Conservation (phyloP, 2,329 filamentous ascomycete species). For the Harringtonia aguacate region DNA sequence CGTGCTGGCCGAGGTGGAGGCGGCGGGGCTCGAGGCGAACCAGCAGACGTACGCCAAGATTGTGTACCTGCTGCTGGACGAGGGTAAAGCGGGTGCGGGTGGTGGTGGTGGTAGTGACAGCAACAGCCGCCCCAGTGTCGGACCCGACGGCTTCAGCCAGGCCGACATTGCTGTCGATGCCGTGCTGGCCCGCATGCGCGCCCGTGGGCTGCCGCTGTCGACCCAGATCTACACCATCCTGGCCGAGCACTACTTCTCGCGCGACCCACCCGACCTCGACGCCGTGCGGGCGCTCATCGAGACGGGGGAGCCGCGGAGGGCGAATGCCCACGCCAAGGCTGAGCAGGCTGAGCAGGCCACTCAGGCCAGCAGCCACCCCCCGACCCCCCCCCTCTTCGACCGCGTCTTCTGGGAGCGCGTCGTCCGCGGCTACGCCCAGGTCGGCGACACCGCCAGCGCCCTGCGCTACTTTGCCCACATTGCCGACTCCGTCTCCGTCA, state of each 20-base stretch:
- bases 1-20: conserved; percentile 47
- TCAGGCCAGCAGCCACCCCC: not conserved
- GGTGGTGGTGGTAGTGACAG: not conserved
- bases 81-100: conserved; percentile 15
- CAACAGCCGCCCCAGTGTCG: not conserved
- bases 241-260: conserved; percentile 54
- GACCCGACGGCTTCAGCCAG: conserved; percentile 7
- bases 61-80: conserved; percentile 50
- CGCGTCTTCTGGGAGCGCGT: conserved; percentile 60
- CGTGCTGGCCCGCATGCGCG: conserved; percentile 52
- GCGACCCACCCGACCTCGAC: conserved; percentile 44
- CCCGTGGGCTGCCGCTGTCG: conserved; percentile 39
- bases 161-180: conserved; percentile 41
- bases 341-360: no score
- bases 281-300: conserved; percentile 51
- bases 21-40: conserved; percentile 47
- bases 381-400: conserved; percentile 28
- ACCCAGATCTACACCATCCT: conserved; percentile 67
- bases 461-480: conserved; percentile 37
- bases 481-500: conserved; percentile 25
- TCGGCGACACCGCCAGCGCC: conserved; percentile 38
- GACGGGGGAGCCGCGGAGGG: conserved; percentile 24
- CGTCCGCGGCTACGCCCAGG: conserved; percentile 53
- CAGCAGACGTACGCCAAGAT: conserved; percentile 57
- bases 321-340: not conserved